Evolutionary conservation across 331 rosid genomes (phyloP).

Genomic region (Malus hybrid): DNA sequence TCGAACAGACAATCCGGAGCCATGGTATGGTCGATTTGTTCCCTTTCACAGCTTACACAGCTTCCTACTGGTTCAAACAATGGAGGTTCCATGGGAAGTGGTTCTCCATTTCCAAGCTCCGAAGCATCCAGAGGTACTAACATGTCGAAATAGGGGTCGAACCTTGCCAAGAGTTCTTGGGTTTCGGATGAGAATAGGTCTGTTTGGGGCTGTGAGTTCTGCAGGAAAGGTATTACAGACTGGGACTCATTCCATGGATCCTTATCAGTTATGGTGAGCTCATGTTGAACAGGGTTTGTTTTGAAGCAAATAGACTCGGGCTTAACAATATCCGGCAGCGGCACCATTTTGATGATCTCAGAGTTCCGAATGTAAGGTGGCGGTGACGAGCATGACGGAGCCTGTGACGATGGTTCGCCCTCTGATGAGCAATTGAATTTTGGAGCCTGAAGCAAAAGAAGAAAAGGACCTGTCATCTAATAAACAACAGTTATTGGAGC

Average conservation of each 20-base stretch:
- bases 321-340: constrained; percentile 47
- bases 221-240: constrained; percentile 22
- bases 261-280: constrained; percentile 19
- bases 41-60: constrained; percentile 25
- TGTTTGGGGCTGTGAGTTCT: constrained; percentile 20
- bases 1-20: constrained; percentile 43
- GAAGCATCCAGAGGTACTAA: constrained; percentile 25
- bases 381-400: constrained; percentile 27
- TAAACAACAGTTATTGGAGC: no score
- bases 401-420: constrained; percentile 44
- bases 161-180: constrained; percentile 29
- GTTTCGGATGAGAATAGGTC: constrained; percentile 36
- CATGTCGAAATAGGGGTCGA: constrained; percentile 34
- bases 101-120: constrained; percentile 28
- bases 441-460: constrained; percentile 27
- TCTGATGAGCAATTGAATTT: constrained; percentile 42
- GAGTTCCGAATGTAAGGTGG: constrained; percentile 28
- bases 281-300: constrained; percentile 20
- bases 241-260: constrained; percentile 18
- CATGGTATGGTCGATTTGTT: constrained; percentile 2
- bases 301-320: constrained; percentile 19
- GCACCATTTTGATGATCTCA: constrained; percentile 35
- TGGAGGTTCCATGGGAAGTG: constrained; percentile 25
- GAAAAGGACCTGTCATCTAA: no score
- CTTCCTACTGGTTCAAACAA: constrained; percentile 35